Percentiles rank a stretch among this genome's conserved stretches.
These are phyloP conservation scores for Chondrus crispus DNA, from an alignment of 23 red algal species.

Conservation along the genomic window DNA sequence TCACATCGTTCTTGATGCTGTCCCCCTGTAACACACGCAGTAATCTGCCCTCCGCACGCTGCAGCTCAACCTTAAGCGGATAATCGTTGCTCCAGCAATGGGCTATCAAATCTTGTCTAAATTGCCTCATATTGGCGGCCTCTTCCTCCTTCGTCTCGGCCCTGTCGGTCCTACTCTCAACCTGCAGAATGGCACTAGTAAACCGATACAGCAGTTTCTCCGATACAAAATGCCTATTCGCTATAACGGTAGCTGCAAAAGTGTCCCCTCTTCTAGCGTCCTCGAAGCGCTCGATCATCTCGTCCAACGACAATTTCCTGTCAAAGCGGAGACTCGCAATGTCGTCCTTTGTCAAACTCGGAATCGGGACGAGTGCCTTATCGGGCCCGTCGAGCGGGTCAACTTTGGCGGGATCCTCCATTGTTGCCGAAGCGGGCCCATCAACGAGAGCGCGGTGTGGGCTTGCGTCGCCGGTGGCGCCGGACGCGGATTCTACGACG, in stretches of 20 bases:
- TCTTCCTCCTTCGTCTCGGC: constrained; percentile 42
- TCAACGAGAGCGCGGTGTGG: constrained; percentile 23
- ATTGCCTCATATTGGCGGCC: constrained; percentile 52
- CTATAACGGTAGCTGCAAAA: constrained; percentile 17
- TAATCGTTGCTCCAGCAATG: constrained; percentile 44
- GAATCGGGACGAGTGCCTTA: not conserved
- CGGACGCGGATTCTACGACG: constrained; percentile 4
- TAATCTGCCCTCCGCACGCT: constrained; percentile 37
- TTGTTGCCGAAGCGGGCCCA: not conserved
- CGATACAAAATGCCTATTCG: constrained; percentile 46
- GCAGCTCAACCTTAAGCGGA: constrained; percentile 32
- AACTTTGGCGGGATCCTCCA: constrained; percentile 22
- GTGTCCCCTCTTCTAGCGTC: constrained; percentile 6
- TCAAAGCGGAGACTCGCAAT: constrained; percentile 18
- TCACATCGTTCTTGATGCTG: constrained; percentile 36
- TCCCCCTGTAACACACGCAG: constrained; percentile 30
- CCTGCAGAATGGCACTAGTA: constrained; percentile 65
- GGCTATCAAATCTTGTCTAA: constrained; percentile 45
- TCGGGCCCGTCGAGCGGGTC: constrained; percentile 29
- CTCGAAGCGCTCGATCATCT: constrained; percentile 43
- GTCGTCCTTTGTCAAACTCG: not conserved
- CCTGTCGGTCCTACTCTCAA: not conserved
- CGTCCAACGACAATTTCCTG: not conserved
- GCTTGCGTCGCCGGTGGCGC: constrained; percentile 29
- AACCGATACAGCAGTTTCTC: constrained; percentile 55